Base-by-base conservation (phyloP, 805 yeast species). In the Barnettozyma vustinii region DNA sequence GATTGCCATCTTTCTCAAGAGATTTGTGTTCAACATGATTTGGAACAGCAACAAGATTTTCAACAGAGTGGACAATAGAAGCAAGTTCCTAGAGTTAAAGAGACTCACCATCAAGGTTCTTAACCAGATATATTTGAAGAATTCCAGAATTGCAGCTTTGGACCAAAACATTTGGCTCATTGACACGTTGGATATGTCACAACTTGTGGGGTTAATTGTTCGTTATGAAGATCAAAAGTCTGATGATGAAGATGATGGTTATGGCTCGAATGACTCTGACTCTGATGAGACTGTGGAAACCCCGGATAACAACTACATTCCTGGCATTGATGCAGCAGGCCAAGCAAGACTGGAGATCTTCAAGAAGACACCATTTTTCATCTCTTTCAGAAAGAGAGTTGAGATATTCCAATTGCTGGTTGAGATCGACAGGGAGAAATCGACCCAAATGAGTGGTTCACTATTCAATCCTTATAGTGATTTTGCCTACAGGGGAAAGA, bases 381-480 rank as follows among this genome's bases (percentile, higher is more conserved):
- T 92, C 7, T 80, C 87, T 0, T 92, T 92, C 63, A 74, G 76
- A 21, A 76, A 78, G 32, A 72, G 99, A 43, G 97, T 88, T 0
- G 76, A 74, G 44, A 71, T 87, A 1, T 87, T 92, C 60, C 87
- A 85, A 52, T 63, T 71, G 10, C 71, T 88, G 48, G 77, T 87
- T 35, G 75, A 72, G 4, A 52, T 71, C 10, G 96, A 89, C 58
- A 69, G 71, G 51, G 61, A 60, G 35, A 47, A 62, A 36, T 21
- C 43, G 7, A 44, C 39, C 18, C 23, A 25, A 21, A 23, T 5
- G 23, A 30, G n/a, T 16, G 33, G 37, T 10, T 8, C 16, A 19
- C 45, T 63, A 8, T 45, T 37, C 27, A 45, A 40, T 19, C 36
- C 48, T 9, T 44, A 44, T n/a, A 48, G 55, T 37, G 43, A 57